phyloP scores from a whole-genome alignment of 768 basidiomycete species.

The Suillus sp. region DNA sequence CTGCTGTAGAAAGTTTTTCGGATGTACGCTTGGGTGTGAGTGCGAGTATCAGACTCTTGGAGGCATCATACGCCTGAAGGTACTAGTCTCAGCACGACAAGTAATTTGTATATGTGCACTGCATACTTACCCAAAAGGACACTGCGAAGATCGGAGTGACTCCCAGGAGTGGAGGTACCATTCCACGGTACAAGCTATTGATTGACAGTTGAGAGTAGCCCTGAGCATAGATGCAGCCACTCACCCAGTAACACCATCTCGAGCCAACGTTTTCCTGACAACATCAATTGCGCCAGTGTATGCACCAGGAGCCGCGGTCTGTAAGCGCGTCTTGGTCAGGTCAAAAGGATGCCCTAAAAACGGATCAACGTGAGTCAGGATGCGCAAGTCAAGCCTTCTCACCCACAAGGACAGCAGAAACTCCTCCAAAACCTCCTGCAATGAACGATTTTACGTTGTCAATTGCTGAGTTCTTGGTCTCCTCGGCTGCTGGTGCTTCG shows the following conservation, averaged over 20 bases:
- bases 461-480: conserved; percentile 30
- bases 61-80: conserved; percentile 85
- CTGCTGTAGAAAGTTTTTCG: conserved; percentile 63
- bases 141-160: conserved; percentile 98
- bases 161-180: conserved; percentile 90
- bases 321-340: conserved; percentile 92
- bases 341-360: conserved; percentile 92
- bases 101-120: not conserved
- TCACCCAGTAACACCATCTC: conserved; percentile 88
- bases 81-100: conserved; percentile 13
- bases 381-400: conserved; percentile 27
- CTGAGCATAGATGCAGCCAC: conserved; percentile 6
- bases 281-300: conserved; percentile 95
- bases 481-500: conserved; percentile 25
- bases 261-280: conserved; percentile 86
- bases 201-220: conserved; percentile 11
- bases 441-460: conserved; percentile 81
- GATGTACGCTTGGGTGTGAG: conserved; percentile 77
- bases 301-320: conserved; percentile 85
- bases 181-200: conserved; percentile 82
- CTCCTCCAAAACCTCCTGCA: conserved; percentile 91
- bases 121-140: conserved; percentile 85
- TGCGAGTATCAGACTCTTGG: conserved; percentile 81
- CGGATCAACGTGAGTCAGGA: conserved; percentile 14
- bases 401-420: conserved; percentile 89